These are phyloP conservation scores for Cornus suecica DNA, from an alignment of 148 eudicot genomes.

Conservation along the genomic window DNA sequence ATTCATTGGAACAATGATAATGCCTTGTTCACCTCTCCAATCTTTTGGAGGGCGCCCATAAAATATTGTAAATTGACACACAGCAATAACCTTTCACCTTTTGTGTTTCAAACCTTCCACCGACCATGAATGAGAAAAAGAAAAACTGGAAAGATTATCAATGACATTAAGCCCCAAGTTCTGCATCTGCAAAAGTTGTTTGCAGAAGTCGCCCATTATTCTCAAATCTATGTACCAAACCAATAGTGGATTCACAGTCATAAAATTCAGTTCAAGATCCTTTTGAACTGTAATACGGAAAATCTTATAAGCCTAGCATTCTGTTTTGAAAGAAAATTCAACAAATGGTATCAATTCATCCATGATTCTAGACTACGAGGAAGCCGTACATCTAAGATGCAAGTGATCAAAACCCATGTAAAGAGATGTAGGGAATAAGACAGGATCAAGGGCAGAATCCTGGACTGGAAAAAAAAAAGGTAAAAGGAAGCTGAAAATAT, in stretches of 20 bases:
- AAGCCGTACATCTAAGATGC: too few relatives aligned
- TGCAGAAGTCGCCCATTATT: slow-evolving; percentile 57
- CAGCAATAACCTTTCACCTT: slow-evolving; percentile 54
- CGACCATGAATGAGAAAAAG: slow-evolving; percentile 61
- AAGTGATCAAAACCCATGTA: too few relatives aligned
- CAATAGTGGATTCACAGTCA: slow-evolving; percentile 65
- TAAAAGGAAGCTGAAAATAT: too few relatives aligned
- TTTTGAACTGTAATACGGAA: slow-evolving; percentile 61
- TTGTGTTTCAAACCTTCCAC: slow-evolving; percentile 43
- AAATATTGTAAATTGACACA: slow-evolving; percentile 63
- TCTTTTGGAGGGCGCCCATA: slow-evolving; percentile 55
- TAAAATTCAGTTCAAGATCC: slow-evolving; percentile 72
- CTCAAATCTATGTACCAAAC: slow-evolving; percentile 53
- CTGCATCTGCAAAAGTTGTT: slow-evolving; percentile 65
- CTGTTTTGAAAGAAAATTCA: too few relatives aligned
- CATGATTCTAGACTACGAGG: too few relatives aligned
- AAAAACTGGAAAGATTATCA: slow-evolving; percentile 53
- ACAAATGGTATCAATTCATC: too few relatives aligned
- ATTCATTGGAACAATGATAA: slow-evolving; percentile 57
- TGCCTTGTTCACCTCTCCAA: slow-evolving; percentile 51
- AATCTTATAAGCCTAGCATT: slow-evolving; percentile 24
- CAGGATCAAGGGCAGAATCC: too few relatives aligned
- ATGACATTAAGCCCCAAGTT: slow-evolving; percentile 43
- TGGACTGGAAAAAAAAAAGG: too few relatives aligned
- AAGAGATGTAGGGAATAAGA: too few relatives aligned